These are phyloP conservation scores for Xylaria sp. DNA, from an alignment of 2,329 filamentous ascomycete genomes.

Conservation along the genomic window DNA sequence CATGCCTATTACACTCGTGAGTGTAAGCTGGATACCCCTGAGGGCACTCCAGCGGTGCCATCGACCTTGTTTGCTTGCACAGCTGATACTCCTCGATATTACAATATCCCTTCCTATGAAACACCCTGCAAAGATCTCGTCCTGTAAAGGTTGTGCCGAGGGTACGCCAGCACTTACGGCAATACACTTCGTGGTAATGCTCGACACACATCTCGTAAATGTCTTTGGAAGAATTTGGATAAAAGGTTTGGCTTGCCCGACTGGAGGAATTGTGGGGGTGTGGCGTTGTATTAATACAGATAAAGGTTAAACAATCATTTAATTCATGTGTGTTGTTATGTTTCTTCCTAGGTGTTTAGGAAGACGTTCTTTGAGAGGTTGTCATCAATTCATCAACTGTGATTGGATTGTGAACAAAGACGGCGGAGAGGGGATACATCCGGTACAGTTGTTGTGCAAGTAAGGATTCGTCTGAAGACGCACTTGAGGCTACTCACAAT, in stretches of 20 bases:
- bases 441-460: neutral
- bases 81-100: slow-evolving; percentile 15
- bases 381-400: neutral
- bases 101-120: slow-evolving; percentile 11
- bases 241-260: neutral
- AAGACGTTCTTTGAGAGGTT: neutral
- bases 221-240: neutral
- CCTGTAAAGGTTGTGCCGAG: slow-evolving; percentile 20
- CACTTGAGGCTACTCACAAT: neutral
- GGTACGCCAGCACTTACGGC: slow-evolving; percentile 7
- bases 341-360: too few relatives aligned
- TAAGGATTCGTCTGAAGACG: neutral
- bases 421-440: neutral
- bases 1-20: slow-evolving; percentile 13
- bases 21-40: neutral
- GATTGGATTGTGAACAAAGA: neutral
- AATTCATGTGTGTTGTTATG: neutral
- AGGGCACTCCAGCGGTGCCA: neutral
- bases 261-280: neutral
- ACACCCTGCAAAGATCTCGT: slow-evolving; percentile 5
- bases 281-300: neutral
- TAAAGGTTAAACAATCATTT: neutral
- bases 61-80: slow-evolving; percentile 12
- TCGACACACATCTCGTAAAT: slow-evolving; percentile 24
- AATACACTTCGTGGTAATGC: slow-evolving; percentile 35